Evolutionary conservation across 352 stramenopile species (phyloP).

Genomic region (Phytophthora nicotianae): DNA sequence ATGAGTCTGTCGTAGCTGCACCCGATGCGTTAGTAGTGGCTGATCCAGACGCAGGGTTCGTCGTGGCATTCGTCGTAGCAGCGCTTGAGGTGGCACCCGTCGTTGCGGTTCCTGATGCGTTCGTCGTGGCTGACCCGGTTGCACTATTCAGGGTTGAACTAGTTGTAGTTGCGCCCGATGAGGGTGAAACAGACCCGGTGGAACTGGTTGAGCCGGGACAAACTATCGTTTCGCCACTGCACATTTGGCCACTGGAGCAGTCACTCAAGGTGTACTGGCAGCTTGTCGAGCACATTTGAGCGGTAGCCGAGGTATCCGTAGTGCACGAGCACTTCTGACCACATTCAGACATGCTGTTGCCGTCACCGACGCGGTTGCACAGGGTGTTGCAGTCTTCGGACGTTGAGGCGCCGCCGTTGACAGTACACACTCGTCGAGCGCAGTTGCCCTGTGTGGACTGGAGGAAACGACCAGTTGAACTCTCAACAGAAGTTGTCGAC

Average conservation of each 20-base stretch:
- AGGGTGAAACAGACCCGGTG: slow-evolving; percentile 3
- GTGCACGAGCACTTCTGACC: slow-evolving; percentile 33
- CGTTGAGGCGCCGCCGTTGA: slow-evolving; percentile 12
- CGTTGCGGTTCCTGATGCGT: neutral
- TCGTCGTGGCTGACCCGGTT: neutral
- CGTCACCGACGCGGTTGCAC: slow-evolving; percentile 30
- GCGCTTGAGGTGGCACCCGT: neutral
- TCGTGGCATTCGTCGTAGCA: too few species aligned
- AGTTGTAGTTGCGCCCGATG: slow-evolving; percentile 4
- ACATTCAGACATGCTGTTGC: slow-evolving; percentile 33
- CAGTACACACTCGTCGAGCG: slow-evolving; percentile 25
- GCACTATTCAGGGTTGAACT: neutral
- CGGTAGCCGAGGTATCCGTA: slow-evolving; percentile 18
- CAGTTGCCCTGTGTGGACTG: slow-evolving; percentile 32
- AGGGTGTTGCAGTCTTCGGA: slow-evolving; percentile 36
- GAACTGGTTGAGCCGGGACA: slow-evolving; percentile 16
- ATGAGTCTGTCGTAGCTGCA: neutral
- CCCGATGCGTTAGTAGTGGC: neutral
- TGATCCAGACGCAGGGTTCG: neutral
- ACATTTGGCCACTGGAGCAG: slow-evolving; percentile 25
- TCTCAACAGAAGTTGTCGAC: slow-evolving; percentile 13
- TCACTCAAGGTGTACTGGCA: slow-evolving; percentile 26
- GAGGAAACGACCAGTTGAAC: slow-evolving; percentile 19
- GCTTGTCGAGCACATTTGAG: slow-evolving; percentile 25
- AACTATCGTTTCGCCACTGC: slow-evolving; percentile 31